Evolutionary conservation across 1,284 basidiomycete genomes (phyloP).

Genomic region (Bondarzewia mesenterica): DNA sequence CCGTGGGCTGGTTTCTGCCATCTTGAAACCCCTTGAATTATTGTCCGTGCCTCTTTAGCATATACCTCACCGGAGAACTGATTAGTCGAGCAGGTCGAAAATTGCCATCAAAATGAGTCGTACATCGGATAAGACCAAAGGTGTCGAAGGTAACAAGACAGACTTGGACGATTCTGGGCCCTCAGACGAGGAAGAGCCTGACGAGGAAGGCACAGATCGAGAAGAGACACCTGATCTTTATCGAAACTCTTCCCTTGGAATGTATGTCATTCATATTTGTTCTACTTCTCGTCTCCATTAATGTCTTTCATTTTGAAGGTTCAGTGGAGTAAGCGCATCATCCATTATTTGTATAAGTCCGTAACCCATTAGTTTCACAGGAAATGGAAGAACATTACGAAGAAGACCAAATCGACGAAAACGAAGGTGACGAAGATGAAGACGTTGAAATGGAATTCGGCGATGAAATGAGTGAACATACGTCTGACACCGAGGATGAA

Average conservation of each 20-base stretch:
- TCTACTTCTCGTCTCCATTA: slow-evolving; percentile 2
- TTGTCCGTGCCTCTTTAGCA: slow-evolving; percentile 45
- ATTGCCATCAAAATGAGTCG: slow-evolving; percentile 97
- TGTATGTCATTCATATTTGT: slow-evolving; percentile 49
- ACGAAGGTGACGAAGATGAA: slow-evolving; percentile 71
- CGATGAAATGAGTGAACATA: slow-evolving; percentile 75
- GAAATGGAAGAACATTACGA: slow-evolving; percentile 76
- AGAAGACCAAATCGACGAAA: slow-evolving; percentile 77
- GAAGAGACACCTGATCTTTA: slow-evolving; percentile 93
- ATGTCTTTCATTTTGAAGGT: slow-evolving; percentile 33
- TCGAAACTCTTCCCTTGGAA: slow-evolving; percentile 93
- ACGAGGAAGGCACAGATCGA: slow-evolving; percentile 42
- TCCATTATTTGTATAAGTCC: background rate
- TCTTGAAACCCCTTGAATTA: slow-evolving; percentile 86
- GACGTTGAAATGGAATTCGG: slow-evolving; percentile 86
- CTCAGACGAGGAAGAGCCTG: slow-evolving; percentile 57
- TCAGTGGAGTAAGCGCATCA: slow-evolving; percentile 62
- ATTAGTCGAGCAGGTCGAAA: slow-evolving; percentile 59
- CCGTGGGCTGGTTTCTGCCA: slow-evolving; percentile 74
- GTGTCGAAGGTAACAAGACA: slow-evolving; percentile 40
- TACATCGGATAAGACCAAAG: slow-evolving; percentile 65
- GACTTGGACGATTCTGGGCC: slow-evolving; percentile 50
- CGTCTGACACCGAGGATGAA: slow-evolving; percentile 50
- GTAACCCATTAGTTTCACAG: slow-evolving; percentile 27
- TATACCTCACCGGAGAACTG: slow-evolving; percentile 4